These are phyloP conservation scores for Colletotrichum karsti DNA, from an alignment of 2,329 filamentous ascomycete species.

Conservation along the genomic window DNA sequence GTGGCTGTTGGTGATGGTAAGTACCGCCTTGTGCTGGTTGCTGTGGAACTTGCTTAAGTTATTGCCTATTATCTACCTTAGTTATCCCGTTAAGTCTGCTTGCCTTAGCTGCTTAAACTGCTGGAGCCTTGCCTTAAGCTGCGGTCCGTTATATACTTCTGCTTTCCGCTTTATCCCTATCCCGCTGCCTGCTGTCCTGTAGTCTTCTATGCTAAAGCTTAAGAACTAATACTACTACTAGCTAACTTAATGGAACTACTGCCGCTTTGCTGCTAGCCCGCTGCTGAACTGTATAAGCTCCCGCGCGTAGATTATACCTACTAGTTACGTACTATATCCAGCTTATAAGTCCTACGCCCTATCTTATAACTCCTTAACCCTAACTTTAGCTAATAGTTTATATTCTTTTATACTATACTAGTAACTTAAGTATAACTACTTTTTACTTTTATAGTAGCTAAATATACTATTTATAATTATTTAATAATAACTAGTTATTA, in stretches of 20 bases:
- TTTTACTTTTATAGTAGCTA: too few relatives aligned
- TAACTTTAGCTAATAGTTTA: too few relatives aligned
- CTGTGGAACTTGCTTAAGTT: constrained; percentile 1
- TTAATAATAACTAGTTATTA: too few relatives aligned
- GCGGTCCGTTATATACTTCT: background rate
- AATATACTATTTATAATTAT: too few relatives aligned
- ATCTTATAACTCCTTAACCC: too few relatives aligned
- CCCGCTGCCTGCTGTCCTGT: background rate
- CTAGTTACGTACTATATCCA: constrained; percentile 13
- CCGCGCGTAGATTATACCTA: constrained; percentile 24
- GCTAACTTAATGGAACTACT: constrained; percentile 27
- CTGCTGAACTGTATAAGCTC: constrained; percentile 1
- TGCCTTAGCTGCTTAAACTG: background rate
- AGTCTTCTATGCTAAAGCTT: constrained; percentile 4
- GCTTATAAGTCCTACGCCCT: constrained; percentile 19
- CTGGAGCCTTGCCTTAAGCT: background rate
- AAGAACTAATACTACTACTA: constrained; percentile 27
- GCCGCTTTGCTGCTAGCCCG: background rate
- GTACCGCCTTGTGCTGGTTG: constrained; percentile 20
- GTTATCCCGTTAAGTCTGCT: background rate
- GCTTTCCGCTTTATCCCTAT: background rate
- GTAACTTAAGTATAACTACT: too few relatives aligned
- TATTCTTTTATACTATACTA: too few relatives aligned
- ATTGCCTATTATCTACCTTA: constrained; percentile 16
- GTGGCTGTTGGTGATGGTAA: constrained; percentile 4